Percentiles rank a stretch among this genome's conserved stretches.
phyloP scores from a whole-genome alignment of 2,329 filamentous ascomycete genomes.

The Diaporthe ilicicola region DNA sequence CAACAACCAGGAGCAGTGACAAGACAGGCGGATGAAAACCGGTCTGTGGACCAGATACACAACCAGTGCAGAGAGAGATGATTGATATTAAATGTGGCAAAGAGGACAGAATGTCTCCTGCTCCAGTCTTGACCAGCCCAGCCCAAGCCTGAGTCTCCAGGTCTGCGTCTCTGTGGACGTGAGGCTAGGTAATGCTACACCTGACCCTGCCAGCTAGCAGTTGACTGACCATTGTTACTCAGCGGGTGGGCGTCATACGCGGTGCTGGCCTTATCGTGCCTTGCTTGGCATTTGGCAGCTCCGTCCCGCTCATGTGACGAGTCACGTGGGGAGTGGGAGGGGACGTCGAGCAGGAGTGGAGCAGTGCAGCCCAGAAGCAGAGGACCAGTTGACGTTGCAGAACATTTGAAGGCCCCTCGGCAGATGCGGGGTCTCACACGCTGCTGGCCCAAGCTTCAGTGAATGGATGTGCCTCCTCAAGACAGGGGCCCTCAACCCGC shows the following conservation, averaged over 20 bases:
- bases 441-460: slow-evolving; percentile 5
- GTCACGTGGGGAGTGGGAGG: neutral
- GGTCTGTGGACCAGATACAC: neutral
- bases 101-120: slow-evolving; percentile 24
- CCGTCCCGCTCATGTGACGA: neutral
- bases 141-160: neutral
- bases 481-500: no score
- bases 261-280: slow-evolving; percentile 11
- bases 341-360: neutral
- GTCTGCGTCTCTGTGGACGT: neutral
- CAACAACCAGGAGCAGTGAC: neutral
- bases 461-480: neutral
- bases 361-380: neutral
- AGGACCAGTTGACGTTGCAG: no score
- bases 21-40: neutral
- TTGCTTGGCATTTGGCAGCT: neutral
- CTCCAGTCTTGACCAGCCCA: neutral
- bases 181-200: slow-evolving; percentile 21
- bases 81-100: neutral
- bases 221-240: neutral
- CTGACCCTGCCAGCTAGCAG: slow-evolving; percentile 3
- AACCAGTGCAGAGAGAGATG: neutral
- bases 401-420: neutral
- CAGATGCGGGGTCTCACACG: slow-evolving; percentile 9
- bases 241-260: neutral